Percentiles rank a stretch among this genome's conserved stretches.
These are phyloP conservation scores for Mucor piriformis DNA, from an alignment of 371 early-diverging fungal genomes.

Conservation along the genomic window DNA sequence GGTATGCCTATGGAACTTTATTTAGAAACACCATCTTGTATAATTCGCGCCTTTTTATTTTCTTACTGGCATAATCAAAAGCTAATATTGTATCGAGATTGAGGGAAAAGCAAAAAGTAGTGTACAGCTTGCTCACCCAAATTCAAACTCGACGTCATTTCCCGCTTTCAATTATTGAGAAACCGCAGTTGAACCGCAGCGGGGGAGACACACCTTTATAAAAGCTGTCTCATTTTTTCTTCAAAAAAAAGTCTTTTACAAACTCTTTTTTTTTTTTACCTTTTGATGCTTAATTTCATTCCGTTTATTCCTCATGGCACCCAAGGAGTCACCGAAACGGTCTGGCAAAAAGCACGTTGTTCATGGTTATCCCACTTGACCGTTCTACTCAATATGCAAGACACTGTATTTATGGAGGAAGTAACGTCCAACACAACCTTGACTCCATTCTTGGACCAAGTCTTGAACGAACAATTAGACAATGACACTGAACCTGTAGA, in stretches of 20 bases:
- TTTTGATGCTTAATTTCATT: slow-evolving; percentile 27
- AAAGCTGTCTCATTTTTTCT: no score
- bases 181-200: neutral
- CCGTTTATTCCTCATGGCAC: slow-evolving; percentile 23
- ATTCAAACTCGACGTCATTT: neutral
- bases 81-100: neutral
- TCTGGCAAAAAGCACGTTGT: slow-evolving; percentile 24
- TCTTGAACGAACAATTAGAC: slow-evolving; percentile 23
- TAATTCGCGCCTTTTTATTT: neutral
- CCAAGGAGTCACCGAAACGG: slow-evolving; percentile 5
- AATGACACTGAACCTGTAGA: neutral
- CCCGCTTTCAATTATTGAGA: neutral
- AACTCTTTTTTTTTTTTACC: no score
- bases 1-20: slow-evolving; percentile 85
- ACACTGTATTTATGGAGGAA: slow-evolving; percentile 14
- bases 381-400: slow-evolving; percentile 19
- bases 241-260: no score
- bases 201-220: no score
- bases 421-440: slow-evolving; percentile 17
- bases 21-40: neutral
- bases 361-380: slow-evolving; percentile 25
- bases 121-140: neutral
- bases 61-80: slow-evolving; percentile 15
- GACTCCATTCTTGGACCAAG: slow-evolving; percentile 16
- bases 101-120: neutral